Evolutionary conservation across 345 rosid genomes (phyloP), one percentile per base, ranked within the genome.

Genomic region (Jatropha curcas): DNA sequence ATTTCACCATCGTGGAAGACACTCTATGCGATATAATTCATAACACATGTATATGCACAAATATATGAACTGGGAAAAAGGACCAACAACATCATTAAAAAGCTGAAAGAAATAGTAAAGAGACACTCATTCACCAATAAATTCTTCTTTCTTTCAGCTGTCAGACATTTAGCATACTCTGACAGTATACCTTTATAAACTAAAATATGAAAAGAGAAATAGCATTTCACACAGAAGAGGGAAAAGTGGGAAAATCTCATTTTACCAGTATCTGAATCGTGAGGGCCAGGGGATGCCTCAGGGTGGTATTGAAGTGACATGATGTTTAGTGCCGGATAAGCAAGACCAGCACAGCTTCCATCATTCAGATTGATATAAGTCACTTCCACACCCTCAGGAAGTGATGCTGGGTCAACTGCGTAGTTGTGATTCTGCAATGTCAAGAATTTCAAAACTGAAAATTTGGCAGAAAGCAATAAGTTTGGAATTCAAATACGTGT

Each of bases 271-370:
- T 96, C 99, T 20, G 99, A 95, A 83, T 95, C 99, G 70, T 89
- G 97, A 53, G 98, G 99, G 66, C 96, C 98, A 4, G 99, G 99
- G 43, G 97, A 93, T 53, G 97, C 99, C 75, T 93, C 99, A 1
- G 98, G 99, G 65, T 93, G 98, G 78, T 93, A 93, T 76, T 96
- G 97, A 68, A 93, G 96, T 62, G 99, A 89, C 96, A 96, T 90
- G 65, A 86, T 75, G 66, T 87, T 87, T 80, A 87, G 78, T 0
- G 88, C 87, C 6, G 97, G 92, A 80, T 75, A 96, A 45, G 96
- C 89, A 61, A 93, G 95, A 68, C 98, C 96, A 0, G 99, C 99
- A 74, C 97, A 96, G 86, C 96, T 96, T 76, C 87, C 92, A 59
- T 96, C 97, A 35, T 96, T 93, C 59, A 96, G 99, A 86, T 93